Evolutionary conservation across 371 early-diverging fungal species (phyloP), one percentile per base, ranked within the genome.

Genomic region (Circinella umbellata): DNA sequence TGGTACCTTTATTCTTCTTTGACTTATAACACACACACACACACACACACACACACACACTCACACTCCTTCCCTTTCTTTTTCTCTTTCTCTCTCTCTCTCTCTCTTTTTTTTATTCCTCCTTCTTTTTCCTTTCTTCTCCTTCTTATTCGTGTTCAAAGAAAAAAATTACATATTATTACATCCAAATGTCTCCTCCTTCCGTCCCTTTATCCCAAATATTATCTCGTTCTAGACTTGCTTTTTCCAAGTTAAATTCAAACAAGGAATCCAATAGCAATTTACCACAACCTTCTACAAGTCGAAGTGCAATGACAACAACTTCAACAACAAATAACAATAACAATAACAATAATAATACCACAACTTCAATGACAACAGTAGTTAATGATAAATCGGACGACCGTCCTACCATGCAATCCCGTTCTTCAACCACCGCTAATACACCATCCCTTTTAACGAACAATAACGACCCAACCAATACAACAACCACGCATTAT

Each of bases 221-320:
- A 13, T 18, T 71, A 49, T 71, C 70, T 36, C 77, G 72, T 36
- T 76, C 71, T 17, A 53, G 74, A 36, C 67, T 70, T 38, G 75
- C 69, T 7, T 54, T 72, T 17, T 69, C 73, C 3, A 73, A 63
- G 54, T 48, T 71, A 20, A 71, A 67, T 55, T 18, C 53, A 17
- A 63, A 39, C 67, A 66, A 66, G 54, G 68, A 64, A 59, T 65
- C 60, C 67, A 72, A 66, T 63, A 66, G 35, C 61, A 68, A 67
- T 68, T 54, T 64, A 60, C 66, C 61, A 47, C 71, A 67, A 61
- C 67, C 66, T 27, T 61, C 63, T 10, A 48, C 63, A 61, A 59
- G 55, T 47, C 42, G 61, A 64, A 63, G 61, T 48, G 66, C 73
- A 54, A 51, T 54, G 48, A 63, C 63, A 49, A n/a, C 63, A 53